Evolutionary conservation across 805 yeast genomes (phyloP).

Genomic region (Spathaspora sp.): DNA sequence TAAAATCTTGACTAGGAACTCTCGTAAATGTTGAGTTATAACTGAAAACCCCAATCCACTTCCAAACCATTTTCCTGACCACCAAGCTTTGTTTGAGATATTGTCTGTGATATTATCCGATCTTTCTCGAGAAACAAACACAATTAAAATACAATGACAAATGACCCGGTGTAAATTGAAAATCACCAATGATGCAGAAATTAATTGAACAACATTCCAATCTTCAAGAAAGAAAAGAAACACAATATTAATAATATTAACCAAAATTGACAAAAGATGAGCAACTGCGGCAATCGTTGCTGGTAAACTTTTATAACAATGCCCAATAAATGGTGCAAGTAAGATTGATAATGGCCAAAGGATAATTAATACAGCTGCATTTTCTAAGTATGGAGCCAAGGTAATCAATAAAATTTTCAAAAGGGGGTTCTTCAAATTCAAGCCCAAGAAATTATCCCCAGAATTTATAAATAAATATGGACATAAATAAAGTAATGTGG

Average conservation of each 20-base stretch:
- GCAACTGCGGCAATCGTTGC: conserved; percentile 38
- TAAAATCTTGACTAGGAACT: conserved; percentile 40
- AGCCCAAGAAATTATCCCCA: conserved; percentile 68
- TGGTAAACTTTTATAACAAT: conserved; percentile 30
- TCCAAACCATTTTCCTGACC: conserved; percentile 50
- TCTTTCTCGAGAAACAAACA: conserved; percentile 40
- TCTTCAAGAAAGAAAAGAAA: conserved; percentile 38
- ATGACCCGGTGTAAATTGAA: conserved; percentile 34
- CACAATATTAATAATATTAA: conserved; percentile 33
- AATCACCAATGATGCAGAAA: conserved; percentile 37
- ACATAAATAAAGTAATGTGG: conserved; percentile 32
- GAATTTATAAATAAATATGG: conserved; percentile 82
- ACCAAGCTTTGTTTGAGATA: conserved; percentile 45
- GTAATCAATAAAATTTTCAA: conserved; percentile 56
- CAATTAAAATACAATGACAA: conserved; percentile 21
- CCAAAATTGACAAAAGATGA: conserved; percentile 31
- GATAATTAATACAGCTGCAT: conserved; percentile 25
- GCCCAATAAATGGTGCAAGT: conserved; percentile 32
- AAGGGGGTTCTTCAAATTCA: conserved; percentile 44
- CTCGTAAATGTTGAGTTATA: conserved; percentile 45
- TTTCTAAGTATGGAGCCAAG: conserved; percentile 45
- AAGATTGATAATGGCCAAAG: conserved; percentile 33
- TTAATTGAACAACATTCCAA: conserved; percentile 35
- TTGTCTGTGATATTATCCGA: conserved; percentile 36
- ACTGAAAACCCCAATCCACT: conserved; percentile 33